Evolutionary conservation across 257 asterid species (phyloP), one percentile per base, ranked within the genome.

Genomic region (Solanum paucissectum): DNA sequence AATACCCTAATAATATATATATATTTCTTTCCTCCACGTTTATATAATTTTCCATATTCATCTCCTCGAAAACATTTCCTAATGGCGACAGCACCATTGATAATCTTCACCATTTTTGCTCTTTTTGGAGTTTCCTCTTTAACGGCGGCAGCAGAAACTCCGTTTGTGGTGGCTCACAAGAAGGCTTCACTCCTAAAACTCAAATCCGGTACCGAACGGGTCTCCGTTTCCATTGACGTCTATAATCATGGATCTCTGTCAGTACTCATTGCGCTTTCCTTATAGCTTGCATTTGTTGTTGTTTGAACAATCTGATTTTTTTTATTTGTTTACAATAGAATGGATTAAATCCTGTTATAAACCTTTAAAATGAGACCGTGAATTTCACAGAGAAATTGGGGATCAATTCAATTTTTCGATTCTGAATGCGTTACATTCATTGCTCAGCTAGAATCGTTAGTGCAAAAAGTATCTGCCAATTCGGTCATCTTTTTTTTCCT

Each of bases 101-200:
- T 86, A 38, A 86, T 89, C 84, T 34, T 91, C 64, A 73, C 90
- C 52, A 52, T 87, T 11, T 46, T 91, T 29, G 85, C 83, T 86
- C 49, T 87, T 18, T 32, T 92, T 62, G 79, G 73, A 23, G 12
- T 91, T 64, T 79, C 42, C 42, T 87, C 89, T 6, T 29, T 89
- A 29, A 82, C 89, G 34, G 90, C 88, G 7, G 87, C 85, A 40
- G 83, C 90, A 3, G 92, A 88, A 62, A 87, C 91, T 21, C 94
- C 95, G 21, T 92, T 93, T 85, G 88, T 93, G 74, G 90, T 93
- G 81, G 94, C 92, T 5, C 98, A 93, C 87, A 93, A 93, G 87
- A 92, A 90, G 71, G 93, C 88, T 75, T 87, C 92, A 33, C 87
- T 62, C 83, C 74, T 89, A 9, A 92, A 88, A 89, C 87, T 92